A percentile compares a stretch with the other conserved stretches of the same genome.
These are phyloP conservation scores for Blastobotrys terrestris DNA, from an alignment of 805 yeast species.

Conservation along the genomic window DNA sequence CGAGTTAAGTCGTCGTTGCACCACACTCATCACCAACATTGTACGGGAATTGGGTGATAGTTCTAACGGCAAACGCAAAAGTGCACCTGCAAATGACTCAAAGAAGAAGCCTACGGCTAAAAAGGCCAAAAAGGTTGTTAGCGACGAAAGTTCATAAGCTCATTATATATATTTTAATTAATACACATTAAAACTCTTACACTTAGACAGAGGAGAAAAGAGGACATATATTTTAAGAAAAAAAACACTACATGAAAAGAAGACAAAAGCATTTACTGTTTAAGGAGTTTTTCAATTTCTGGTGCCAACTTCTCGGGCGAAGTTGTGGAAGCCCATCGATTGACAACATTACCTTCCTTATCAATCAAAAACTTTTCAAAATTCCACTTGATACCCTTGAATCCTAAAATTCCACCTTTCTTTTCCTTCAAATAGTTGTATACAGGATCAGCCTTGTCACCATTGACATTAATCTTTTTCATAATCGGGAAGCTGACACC, in stretches of 20 bases:
- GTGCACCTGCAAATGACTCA: conserved; percentile 5
- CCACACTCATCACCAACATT: conserved; percentile 67
- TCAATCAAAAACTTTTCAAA: conserved; percentile 68
- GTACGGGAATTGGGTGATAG: conserved; percentile 54
- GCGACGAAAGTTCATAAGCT: not conserved
- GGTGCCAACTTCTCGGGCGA: conserved; percentile 57
- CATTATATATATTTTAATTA: not conserved
- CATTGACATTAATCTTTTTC: conserved; percentile 86
- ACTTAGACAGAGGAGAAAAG: not conserved
- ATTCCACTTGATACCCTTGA: conserved; percentile 71
- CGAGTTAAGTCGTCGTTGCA: conserved; percentile 78
- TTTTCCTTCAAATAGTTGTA: conserved; percentile 66
- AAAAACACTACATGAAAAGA: not conserved
- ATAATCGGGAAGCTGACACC: conserved; percentile 90
- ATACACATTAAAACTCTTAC: not conserved
- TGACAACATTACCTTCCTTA: conserved; percentile 50
- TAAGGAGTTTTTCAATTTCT: conserved; percentile 53
- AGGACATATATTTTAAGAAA: not conserved
- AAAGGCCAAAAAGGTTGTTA: not conserved
- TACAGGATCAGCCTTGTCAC: conserved; percentile 71
- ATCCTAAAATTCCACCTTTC: conserved; percentile 57
- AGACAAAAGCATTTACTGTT: not conserved
- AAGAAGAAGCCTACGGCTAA: not conserved
- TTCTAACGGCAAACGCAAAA: conserved; percentile 11
- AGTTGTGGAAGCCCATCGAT: conserved; percentile 60